Evolutionary conservation across 352 stramenopile genomes (phyloP).

Genomic region (Phytophthora lateralis): DNA sequence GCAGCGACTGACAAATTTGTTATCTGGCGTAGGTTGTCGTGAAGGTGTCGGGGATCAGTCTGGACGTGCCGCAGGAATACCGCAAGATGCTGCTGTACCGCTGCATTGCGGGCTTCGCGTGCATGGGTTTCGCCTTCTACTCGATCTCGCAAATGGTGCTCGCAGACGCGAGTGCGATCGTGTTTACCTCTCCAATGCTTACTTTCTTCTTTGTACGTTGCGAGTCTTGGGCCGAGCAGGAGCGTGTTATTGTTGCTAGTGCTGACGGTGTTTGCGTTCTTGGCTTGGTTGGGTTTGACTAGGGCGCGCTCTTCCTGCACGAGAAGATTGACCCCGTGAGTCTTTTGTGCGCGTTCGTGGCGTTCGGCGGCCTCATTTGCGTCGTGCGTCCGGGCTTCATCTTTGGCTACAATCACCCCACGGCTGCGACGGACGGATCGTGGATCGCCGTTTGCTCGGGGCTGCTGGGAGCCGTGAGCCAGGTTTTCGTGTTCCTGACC

Average conservation of each 20-base stretch:
- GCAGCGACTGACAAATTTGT: not conserved
- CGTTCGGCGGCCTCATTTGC: constrained; percentile 52
- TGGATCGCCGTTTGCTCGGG: constrained; percentile 40
- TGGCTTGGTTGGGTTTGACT: not conserved
- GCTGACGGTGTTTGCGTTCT: not conserved
- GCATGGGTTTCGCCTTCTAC: constrained; percentile 75
- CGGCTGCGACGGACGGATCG: constrained; percentile 23
- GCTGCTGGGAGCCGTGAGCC: constrained; percentile 45
- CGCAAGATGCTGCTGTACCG: constrained; percentile 60
- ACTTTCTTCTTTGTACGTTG: constrained; percentile 35
- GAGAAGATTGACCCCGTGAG: constrained; percentile 53
- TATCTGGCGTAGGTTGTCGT: constrained; percentile 8
- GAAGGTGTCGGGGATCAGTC: constrained; percentile 24
- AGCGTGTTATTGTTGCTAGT: not conserved
- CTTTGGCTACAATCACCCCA: constrained; percentile 41
- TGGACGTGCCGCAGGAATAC: constrained; percentile 44
- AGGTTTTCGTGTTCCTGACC: constrained; percentile 56
- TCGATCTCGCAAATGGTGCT: constrained; percentile 77
- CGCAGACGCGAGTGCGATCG: constrained; percentile 65
- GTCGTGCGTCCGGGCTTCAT: constrained; percentile 53
- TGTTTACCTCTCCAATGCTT: constrained; percentile 49
- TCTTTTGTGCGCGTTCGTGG: constrained; percentile 38
- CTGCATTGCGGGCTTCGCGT: constrained; percentile 61
- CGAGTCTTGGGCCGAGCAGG: not conserved
- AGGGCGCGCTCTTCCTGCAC: constrained; percentile 45